Conservation (phyloP, 306 rosid species). For the Canavalia gladiata region DNA sequence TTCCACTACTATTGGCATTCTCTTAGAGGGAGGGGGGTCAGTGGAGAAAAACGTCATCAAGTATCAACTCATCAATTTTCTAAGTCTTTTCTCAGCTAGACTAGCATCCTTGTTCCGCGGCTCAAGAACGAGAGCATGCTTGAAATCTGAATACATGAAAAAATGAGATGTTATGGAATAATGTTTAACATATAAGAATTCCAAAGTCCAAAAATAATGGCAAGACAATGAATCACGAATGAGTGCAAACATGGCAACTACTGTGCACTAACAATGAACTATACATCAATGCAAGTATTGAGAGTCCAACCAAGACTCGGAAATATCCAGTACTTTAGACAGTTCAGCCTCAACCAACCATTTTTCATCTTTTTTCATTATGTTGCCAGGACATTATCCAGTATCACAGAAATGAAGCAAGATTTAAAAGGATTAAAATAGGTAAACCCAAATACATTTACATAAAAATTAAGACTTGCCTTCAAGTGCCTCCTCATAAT, state of each 20-base stretch:
- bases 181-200: background rate
- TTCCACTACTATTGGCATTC: constrained; percentile 31
- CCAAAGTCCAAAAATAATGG: background rate
- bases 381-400: background rate
- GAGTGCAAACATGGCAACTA: background rate
- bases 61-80: constrained; percentile 63
- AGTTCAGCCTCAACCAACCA: background rate
- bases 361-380: background rate
- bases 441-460: background rate
- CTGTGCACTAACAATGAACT: background rate
- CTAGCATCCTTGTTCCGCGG: constrained; percentile 80
- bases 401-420: background rate
- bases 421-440: background rate
- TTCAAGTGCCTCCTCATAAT: constrained; percentile 72
- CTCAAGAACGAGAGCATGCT: constrained; percentile 86
- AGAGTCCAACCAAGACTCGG: background rate
- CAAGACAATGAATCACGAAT: background rate
- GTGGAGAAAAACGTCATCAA: background rate
- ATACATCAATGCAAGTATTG: background rate
- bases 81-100: constrained; percentile 69
- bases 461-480: constrained; percentile 49
- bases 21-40: constrained; percentile 8
- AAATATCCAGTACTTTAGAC: background rate
- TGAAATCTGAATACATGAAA: constrained; percentile 70
- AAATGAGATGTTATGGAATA: constrained; percentile 30